Conservation (phyloP, 257 asterid species). For the Plantago ovata region DNA sequence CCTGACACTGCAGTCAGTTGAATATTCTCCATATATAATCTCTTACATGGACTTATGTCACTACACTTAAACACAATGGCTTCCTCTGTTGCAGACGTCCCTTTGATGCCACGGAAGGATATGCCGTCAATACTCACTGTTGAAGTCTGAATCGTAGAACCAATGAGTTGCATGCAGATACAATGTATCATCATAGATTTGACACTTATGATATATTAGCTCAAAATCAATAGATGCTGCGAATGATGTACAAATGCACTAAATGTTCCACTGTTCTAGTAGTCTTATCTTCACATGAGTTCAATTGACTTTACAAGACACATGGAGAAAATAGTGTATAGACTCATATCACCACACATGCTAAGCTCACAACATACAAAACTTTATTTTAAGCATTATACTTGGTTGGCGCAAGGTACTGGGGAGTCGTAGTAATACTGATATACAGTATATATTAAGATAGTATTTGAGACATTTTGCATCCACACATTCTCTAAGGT, state of each 20-base stretch:
- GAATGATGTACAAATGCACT: neutral
- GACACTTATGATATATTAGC: neutral
- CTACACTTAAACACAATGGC: constrained; percentile 64
- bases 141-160: constrained; percentile 46
- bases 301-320: neutral
- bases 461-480: constrained; percentile 83
- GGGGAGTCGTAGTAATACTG: constrained; percentile 81
- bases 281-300: neutral
- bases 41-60: constrained; percentile 61
- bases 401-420: constrained; percentile 66
- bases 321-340: neutral
- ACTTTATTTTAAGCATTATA: constrained; percentile 12
- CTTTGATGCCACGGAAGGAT: constrained; percentile 46
- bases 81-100: constrained; percentile 67
- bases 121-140: constrained; percentile 42
- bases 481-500: constrained; percentile 56
- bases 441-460: constrained; percentile 70
- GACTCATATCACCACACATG: no score
- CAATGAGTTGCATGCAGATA: neutral
- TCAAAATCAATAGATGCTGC: neutral
- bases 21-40: constrained; percentile 46
- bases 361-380: neutral
- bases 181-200: neutral
- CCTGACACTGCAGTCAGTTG: constrained; percentile 37
- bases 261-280: neutral